Evolutionary conservation across 257 asterid species (phyloP), one percentile per base, ranked within the genome.

Genomic region (Solanum boliviense): DNA sequence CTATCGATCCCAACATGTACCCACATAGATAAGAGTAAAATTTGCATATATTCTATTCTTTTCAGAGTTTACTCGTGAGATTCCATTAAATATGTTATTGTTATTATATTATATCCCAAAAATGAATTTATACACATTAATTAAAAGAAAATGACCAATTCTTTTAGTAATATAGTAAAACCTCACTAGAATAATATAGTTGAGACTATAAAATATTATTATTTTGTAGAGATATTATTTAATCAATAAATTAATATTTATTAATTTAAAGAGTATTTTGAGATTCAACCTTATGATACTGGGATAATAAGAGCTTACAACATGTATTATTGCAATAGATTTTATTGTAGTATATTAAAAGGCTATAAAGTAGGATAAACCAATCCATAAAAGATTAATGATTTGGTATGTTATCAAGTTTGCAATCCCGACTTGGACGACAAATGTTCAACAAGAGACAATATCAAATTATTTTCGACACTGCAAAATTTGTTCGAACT

Each of bases 371-470:
- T 48, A 0, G 60, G 21, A 48, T 48, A 48, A 48, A 48, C 21
- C 2, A 15, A 48, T 48, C 21, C 0, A 48, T 0, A 48, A 48
- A 52, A 6, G 23, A 16, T 16, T 52, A 52, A 18, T 6, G 23
- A 0, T 18, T 56, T 56, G 65, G 23, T 6, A 0, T 56, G 65
- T 0, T 6, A 56, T 56, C 10, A 6, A 56, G n/a, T 56, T 56
- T 56, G n/a, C 65, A 20, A 0, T 56, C n/a, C n/a, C 2, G 65
- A 0, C 65, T 2, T 2, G 23, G 10, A 56, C n/a, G 0, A 18
- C 0, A 56, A 18, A 56, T 56, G n/a, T 56, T 56, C 4, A 18
- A 0, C n/a, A 52, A 52, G 21, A 52, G 4, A 56, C n/a, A 2
- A 18, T 56, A 18, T 1, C 65, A 56, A 56, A 56, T 7, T 18